Conservation (phyloP, 805 yeast species). For the Schwanniomyces pseudopolymorphus region DNA sequence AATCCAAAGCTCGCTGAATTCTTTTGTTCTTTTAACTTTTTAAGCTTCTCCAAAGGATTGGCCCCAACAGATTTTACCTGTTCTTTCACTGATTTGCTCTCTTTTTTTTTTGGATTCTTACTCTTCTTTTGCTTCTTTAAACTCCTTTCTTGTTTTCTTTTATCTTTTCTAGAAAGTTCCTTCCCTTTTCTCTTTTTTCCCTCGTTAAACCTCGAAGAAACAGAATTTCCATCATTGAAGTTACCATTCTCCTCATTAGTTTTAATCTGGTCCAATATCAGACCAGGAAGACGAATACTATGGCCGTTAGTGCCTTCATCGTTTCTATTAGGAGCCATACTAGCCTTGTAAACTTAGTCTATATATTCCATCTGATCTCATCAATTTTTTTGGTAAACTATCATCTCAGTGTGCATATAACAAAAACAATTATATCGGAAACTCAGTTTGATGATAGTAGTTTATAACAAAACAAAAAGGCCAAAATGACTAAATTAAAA, state of each 20-base stretch:
- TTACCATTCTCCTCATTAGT: constrained; percentile 43
- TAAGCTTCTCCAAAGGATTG: neutral
- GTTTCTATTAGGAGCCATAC: constrained; percentile 1
- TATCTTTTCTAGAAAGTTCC: constrained; percentile 32
- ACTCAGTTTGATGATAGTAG: neutral
- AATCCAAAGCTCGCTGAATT: constrained; percentile 9
- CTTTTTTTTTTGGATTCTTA: neutral
- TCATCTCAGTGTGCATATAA: neutral
- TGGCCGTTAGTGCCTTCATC: constrained; percentile 23
- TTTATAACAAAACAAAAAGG: neutral
- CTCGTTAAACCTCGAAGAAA: neutral
- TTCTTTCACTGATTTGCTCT: neutral
- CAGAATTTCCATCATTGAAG: constrained; percentile 17
- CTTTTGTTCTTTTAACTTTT: constrained; percentile 7
- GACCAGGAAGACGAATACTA: constrained; percentile 57
- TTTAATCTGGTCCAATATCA: constrained; percentile 50
- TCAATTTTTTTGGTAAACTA: neutral
- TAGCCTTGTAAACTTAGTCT: neutral
- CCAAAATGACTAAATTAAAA: constrained; percentile 30
- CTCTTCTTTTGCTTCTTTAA: constrained; percentile 28
- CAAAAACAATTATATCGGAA: neutral
- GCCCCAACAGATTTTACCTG: constrained; percentile 1
- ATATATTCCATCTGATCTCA: neutral
- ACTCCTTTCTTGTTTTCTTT: constrained; percentile 33
- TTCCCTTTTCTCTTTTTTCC: constrained; percentile 20